Evolutionary conservation across 2,329 filamentous ascomycete species (phyloP), one percentile per base, ranked within the genome.

Genomic region (Colletotrichum shisoi): DNA sequence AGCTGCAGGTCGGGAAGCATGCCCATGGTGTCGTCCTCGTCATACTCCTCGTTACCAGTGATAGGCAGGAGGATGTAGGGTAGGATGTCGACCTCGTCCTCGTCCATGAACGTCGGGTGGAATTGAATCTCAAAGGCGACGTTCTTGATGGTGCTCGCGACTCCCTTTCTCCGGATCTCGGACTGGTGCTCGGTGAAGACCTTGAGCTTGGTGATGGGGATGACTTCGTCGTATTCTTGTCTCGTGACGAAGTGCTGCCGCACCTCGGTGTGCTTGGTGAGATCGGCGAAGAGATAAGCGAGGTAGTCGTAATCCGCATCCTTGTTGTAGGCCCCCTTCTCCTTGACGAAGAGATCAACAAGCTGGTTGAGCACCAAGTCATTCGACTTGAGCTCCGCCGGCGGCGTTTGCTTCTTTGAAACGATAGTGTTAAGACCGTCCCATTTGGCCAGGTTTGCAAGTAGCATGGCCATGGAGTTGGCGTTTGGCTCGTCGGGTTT

Each of bases 91-190:
- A 94, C 88, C 45, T 89, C 88, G 19, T 89, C 86, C 58, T 91
- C 88, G 0, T 86, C 84, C 52, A 97, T 79, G 60, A 97, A 89
- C 2, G 84, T 80, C 0, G 86, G 82, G 73, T 98, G 94, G 0
- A 90, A 85, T 3, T 86, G 79, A 6, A 94, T 79, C 73, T 96
- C 91, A 75, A 99, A 98, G 7, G 92, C 89, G 37, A 92, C 88
- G 75, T 99, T 99, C 79, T 98, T 98, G 76, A 99, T 93, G 11
- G 93, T 95, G 68, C 90, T 93, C 8, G 94, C 94, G n/a, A 97
- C 94, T n/a, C 95, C 95, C 73, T 93, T 92, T 62, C 95, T 85
- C 65, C 95, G 87, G 61, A 97, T 88, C 34, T 90, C 85, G 2
- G 92, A 96, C 72, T 86, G 84, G 80, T 97, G 93, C 77, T 96